Evolutionary conservation across 768 basidiomycete species (phyloP).

Genomic region (Gelatoporia subvermispora): DNA sequence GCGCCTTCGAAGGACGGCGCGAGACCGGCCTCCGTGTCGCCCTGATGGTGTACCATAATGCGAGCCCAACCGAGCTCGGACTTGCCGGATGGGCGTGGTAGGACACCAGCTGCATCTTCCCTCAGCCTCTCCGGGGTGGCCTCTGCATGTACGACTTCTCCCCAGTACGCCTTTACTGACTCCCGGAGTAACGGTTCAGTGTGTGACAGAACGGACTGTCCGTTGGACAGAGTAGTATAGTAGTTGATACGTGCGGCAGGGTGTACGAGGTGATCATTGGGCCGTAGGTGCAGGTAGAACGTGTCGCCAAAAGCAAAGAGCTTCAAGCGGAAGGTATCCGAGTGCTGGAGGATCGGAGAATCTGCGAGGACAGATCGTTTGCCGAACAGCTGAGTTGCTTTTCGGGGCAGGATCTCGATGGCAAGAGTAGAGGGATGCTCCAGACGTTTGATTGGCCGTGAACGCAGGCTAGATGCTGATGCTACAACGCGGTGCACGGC

Average conservation of each 20-base stretch:
- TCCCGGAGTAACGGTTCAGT: constrained; percentile 61
- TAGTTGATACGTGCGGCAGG: constrained; percentile 71
- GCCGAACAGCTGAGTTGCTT: constrained; percentile 8
- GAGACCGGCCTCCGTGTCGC: constrained; percentile 38
- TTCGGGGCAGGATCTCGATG: constrained; percentile 40
- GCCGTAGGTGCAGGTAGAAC: constrained; percentile 69
- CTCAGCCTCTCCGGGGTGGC: constrained; percentile 51
- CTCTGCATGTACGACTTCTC: constrained; percentile 64
- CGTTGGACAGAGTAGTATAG: constrained; percentile 47
- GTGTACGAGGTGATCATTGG: constrained; percentile 75
- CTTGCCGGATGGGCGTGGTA: constrained; percentile 36
- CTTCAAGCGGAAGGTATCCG: constrained; percentile 68
- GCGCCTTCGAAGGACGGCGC: constrained; percentile 70
- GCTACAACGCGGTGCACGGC: not conserved
- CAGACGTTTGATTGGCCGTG: constrained; percentile 31
- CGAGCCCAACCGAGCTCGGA: constrained; percentile 70
- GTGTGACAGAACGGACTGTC: constrained; percentile 43
- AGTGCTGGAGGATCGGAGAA: constrained; percentile 51
- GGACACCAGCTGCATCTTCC: constrained; percentile 56
- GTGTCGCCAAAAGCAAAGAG: constrained; percentile 61
- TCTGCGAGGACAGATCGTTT: constrained; percentile 25
- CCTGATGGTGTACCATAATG: constrained; percentile 66
- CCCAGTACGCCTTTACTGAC: constrained; percentile 64
- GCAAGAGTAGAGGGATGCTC: constrained; percentile 32
- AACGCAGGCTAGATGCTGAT: constrained; percentile 24